phyloP scores from a whole-genome alignment of 2,329 filamentous ascomycete genomes.

The Emmonsiellopsis sp. region DNA sequence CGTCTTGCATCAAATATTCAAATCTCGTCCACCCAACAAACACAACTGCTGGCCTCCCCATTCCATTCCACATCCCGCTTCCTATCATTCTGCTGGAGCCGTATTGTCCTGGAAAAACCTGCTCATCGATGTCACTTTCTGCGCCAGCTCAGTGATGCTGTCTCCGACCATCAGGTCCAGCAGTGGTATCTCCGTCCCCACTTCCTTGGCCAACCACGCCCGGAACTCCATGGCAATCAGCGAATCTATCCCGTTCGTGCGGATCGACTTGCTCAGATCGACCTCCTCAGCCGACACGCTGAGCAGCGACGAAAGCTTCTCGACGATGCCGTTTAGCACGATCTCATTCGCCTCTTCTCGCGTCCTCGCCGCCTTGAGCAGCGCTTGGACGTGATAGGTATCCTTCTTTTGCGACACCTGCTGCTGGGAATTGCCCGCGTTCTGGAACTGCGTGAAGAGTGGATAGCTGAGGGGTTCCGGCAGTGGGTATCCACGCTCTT shows the following conservation, averaged over 20 bases:
- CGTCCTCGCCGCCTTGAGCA: slow-evolving; percentile 9
- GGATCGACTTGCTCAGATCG: slow-evolving; percentile 14
- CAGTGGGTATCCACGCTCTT: slow-evolving; percentile 11
- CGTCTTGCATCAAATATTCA: too few species aligned
- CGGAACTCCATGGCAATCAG: slow-evolving; percentile 23
- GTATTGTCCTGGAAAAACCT: slow-evolving; percentile 10
- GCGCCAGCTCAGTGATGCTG: slow-evolving; percentile 11
- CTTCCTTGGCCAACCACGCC: slow-evolving; percentile 20
- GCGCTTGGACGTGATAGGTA: slow-evolving; percentile 5
- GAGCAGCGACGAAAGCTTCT: slow-evolving; percentile 13
- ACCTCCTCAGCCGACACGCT: slow-evolving; percentile 18
- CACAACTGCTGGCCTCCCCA: too few species aligned
- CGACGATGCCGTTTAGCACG: slow-evolving; percentile 10
- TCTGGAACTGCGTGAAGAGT: slow-evolving; percentile 13
- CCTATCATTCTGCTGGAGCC: neutral
- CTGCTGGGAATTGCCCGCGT: slow-evolving; percentile 3
- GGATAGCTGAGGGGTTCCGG: slow-evolving; percentile 18
- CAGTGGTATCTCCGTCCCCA: slow-evolving; percentile 15
- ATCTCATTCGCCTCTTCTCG: slow-evolving; percentile 12
- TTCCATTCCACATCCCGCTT: neutral
- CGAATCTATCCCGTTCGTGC: slow-evolving; percentile 19
- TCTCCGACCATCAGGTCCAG: slow-evolving; percentile 11
- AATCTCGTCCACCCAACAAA: too few species aligned
- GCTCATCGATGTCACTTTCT: slow-evolving; percentile 13
- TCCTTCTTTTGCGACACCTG: slow-evolving; percentile 6